A percentile compares a stretch with the other conserved stretches of the same genome.
Conservation (phyloP, 345 rosid species). For the Eutrema japonicum region DNA sequence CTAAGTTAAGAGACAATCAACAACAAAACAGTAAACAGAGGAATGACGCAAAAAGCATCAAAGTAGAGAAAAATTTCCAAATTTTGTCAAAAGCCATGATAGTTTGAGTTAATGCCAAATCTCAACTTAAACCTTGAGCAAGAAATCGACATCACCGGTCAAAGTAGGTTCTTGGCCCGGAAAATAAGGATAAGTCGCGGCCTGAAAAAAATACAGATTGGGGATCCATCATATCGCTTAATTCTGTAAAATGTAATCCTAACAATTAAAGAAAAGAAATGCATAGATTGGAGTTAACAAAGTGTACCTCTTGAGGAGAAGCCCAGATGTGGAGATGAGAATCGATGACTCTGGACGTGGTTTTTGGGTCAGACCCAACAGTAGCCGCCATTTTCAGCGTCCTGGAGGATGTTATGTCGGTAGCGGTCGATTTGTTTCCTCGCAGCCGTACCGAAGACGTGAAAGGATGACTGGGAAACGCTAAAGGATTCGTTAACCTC, state of each 20-base stretch:
- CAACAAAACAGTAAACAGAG: constrained; percentile 7
- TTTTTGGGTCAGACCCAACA: constrained; percentile 37
- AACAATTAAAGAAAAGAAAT: neutral
- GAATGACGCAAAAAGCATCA: constrained; percentile 7
- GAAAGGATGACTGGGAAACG: constrained; percentile 10
- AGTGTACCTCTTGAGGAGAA: constrained; percentile 75
- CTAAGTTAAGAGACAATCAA: constrained; percentile 40
- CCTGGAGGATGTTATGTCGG: constrained; percentile 35
- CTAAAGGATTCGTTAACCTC: constrained; percentile 32
- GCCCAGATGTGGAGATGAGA: constrained; percentile 97
- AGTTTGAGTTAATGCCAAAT: constrained; percentile 7
- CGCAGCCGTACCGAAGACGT: constrained; percentile 21
- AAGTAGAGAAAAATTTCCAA: neutral
- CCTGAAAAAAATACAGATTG: constrained; percentile 49
- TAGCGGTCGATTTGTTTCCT: constrained; percentile 20
- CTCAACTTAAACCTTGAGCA: constrained; percentile 66
- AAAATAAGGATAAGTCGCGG: constrained; percentile 72
- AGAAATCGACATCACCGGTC: constrained; percentile 77
- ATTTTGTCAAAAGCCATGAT: neutral
- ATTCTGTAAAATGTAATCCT: neutral
- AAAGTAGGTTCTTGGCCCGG: constrained; percentile 93
- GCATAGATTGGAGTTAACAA: neutral
- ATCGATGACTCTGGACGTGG: constrained; percentile 61
- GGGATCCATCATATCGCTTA: constrained; percentile 6
- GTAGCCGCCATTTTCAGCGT: constrained; percentile 58